These are phyloP conservation scores for Plasmopara muralis DNA, from an alignment of 352 stramenopile genomes.

Conservation along the genomic window DNA sequence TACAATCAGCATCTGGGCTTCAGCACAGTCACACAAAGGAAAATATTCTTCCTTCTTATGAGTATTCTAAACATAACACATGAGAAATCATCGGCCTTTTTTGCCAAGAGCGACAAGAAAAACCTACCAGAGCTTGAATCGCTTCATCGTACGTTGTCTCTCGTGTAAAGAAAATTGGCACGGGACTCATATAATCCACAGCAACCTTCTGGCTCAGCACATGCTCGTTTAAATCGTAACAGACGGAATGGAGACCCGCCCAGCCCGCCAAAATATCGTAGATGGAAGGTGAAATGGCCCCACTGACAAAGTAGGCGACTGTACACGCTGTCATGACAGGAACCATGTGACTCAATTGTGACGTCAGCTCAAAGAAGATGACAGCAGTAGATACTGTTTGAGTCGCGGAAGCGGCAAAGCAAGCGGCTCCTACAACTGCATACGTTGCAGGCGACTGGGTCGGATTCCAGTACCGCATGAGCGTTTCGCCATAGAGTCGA, in stretches of 20 bases:
- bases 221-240: too few species aligned
- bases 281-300: slow-evolving; percentile 71
- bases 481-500: slow-evolving; percentile 69
- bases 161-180: slow-evolving; percentile 53
- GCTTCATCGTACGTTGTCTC: slow-evolving; percentile 75
- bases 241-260: too few species aligned
- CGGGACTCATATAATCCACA: slow-evolving; percentile 56
- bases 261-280: too few species aligned
- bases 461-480: slow-evolving; percentile 74
- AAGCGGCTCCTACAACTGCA: too few species aligned
- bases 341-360: slow-evolving; percentile 78
- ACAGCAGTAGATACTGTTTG: too few species aligned
- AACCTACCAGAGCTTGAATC: slow-evolving; percentile 51
- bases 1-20: slow-evolving; percentile 50
- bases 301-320: slow-evolving; percentile 78
- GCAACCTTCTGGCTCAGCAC: slow-evolving; percentile 58
- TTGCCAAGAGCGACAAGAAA: too few species aligned
- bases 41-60: slow-evolving; percentile 80
- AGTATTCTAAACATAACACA: slow-evolving; percentile 34
- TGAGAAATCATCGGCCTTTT: too few species aligned
- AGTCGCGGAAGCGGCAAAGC: too few species aligned
- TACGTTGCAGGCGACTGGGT: slow-evolving; percentile 79
- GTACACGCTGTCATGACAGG: slow-evolving; percentile 80
- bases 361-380: too few species aligned
- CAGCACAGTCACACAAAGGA: slow-evolving; percentile 56